Evolutionary conservation across 1,139 yeast genomes (phyloP), one percentile per base, ranked within the genome.

Genomic region (Candida glucosophila): DNA sequence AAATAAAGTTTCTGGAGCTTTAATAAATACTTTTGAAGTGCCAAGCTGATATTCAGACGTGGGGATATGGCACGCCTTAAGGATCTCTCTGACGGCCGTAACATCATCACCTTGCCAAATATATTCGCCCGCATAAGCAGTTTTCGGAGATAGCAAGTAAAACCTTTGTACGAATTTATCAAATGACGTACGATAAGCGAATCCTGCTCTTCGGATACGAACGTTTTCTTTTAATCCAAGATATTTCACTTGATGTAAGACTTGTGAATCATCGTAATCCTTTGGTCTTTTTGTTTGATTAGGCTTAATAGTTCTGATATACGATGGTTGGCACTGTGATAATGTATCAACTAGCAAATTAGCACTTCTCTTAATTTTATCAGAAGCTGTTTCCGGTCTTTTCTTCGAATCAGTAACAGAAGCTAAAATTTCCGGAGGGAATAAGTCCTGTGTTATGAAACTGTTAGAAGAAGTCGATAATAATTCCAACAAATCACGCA

Each of bases 101-200:
- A 74, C 61, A 27, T 83, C 77, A 42, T 83, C 94, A 15, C 98
- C 98, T 25, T 65, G 63, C 96, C 96, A 92, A 27, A 83, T 88
- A 47, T 82, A 92, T 41, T 92, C 98, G 52, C 99, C 98, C 3
- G 98, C 99, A 55, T 92, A 92, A 4, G 96, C 92, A 18, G 97
- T 88, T 39, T 77, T 73, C 3, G 88, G 74, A 1, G 97, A 86
- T 28, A 92, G 63, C 29, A 92, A 58, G 51, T 85, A 90, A 51
- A 92, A 92, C 44, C 98, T 67, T 55, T 92, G 96, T n/a, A 86
- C 96, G 49, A 92, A 92, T 52, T 88, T 86, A 31, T 90, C 97
- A 56, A 88, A 92, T 0, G 96, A 83, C 36, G 94, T 95, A 57
- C 99, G 78, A 47, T 88, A 90, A 2, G 99, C 98, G 55, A 92